Percentiles rank a stretch among this genome's conserved stretches.
Conservation (phyloP, 225 moss, liverwort and hornwort genomes). For the Physcomitrellopsis africana region DNA sequence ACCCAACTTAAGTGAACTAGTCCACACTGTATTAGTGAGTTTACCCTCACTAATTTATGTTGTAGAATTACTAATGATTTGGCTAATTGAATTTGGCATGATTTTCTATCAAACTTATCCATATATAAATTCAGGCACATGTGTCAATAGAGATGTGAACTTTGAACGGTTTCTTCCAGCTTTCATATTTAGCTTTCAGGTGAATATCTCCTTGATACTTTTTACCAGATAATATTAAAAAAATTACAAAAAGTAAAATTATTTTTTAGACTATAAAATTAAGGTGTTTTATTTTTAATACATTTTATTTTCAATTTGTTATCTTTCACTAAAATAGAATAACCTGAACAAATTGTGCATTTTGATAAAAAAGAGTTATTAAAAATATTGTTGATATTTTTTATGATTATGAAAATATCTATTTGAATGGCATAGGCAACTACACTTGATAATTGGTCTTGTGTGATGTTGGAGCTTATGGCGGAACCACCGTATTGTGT, state of each 20-base stretch:
- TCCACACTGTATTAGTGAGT: conserved; percentile 60
- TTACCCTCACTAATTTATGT: conserved; percentile 82
- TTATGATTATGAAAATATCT: too few relatives aligned
- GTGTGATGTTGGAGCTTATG: conserved; percentile 72
- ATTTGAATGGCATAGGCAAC: conserved; percentile 54
- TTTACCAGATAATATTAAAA: neutral
- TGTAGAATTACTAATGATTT: conserved; percentile 64
- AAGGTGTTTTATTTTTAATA: too few relatives aligned
- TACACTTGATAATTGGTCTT: conserved; percentile 96
- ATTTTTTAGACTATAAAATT: too few relatives aligned
- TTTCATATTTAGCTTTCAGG: conserved; percentile 61
- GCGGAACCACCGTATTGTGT: conserved; percentile 52
- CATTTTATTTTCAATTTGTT: too few relatives aligned
- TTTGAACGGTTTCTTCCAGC: conserved; percentile 52
- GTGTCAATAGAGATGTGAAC: conserved; percentile 37
- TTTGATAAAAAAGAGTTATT: too few relatives aligned
- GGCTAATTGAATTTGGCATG: conserved; percentile 60
- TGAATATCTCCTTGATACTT: neutral
- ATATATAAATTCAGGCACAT: conserved; percentile 43
- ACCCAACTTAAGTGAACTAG: conserved; percentile 56
- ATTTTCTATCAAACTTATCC: conserved; percentile 61
- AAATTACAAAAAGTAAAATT: too few relatives aligned
- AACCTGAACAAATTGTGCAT: too few relatives aligned
- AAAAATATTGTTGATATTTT: too few relatives aligned
- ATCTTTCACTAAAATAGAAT: too few relatives aligned